These are phyloP conservation scores for Fonsecaea pugnacius DNA, from an alignment of 2,329 filamentous ascomycete species.

Conservation along the genomic window DNA sequence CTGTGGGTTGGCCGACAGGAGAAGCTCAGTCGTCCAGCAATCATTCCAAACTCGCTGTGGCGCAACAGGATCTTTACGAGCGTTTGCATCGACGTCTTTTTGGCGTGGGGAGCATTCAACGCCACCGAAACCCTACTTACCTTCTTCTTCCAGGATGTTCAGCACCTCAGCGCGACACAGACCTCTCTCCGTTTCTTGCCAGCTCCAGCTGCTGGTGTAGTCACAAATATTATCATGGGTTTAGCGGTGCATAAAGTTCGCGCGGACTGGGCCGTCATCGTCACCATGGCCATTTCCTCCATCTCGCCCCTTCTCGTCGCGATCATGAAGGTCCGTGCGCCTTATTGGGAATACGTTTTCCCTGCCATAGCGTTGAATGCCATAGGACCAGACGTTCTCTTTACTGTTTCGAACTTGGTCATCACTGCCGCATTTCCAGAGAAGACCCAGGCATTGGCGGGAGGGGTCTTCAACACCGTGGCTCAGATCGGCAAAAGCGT, in stretches of 20 bases:
- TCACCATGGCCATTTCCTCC: slow-evolving; percentile 51
- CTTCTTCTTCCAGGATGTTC: slow-evolving; percentile 53
- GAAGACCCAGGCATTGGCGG: slow-evolving; percentile 62
- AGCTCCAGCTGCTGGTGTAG: slow-evolving; percentile 40
- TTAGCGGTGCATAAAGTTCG: slow-evolving; percentile 52
- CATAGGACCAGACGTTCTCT: slow-evolving; percentile 47
- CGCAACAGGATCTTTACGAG: slow-evolving; percentile 59
- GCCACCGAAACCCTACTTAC: slow-evolving; percentile 46
- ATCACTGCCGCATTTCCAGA: slow-evolving; percentile 60
- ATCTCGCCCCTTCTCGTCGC: slow-evolving; percentile 61
- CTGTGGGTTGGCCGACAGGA: slow-evolving; percentile 60
- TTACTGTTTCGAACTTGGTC: slow-evolving; percentile 59
- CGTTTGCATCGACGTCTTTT: slow-evolving; percentile 58
- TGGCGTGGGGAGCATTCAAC: slow-evolving; percentile 54
- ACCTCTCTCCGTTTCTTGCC: slow-evolving; percentile 55
- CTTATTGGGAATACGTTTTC: slow-evolving; percentile 59
- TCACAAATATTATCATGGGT: slow-evolving; percentile 53
- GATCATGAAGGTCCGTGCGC: slow-evolving; percentile 48
- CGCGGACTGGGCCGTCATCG: slow-evolving; percentile 48
- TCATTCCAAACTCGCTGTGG: slow-evolving; percentile 69
- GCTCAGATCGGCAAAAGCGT: slow-evolving; percentile 62
- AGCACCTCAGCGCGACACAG: slow-evolving; percentile 50
- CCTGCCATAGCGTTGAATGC: slow-evolving; percentile 42
- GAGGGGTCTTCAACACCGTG: slow-evolving; percentile 65
- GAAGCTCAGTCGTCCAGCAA: slow-evolving; percentile 52